Base-by-base conservation (phyloP, 2,329 filamentous ascomycete genomes). In the Aspergillus pseudoviridinutans region DNA sequence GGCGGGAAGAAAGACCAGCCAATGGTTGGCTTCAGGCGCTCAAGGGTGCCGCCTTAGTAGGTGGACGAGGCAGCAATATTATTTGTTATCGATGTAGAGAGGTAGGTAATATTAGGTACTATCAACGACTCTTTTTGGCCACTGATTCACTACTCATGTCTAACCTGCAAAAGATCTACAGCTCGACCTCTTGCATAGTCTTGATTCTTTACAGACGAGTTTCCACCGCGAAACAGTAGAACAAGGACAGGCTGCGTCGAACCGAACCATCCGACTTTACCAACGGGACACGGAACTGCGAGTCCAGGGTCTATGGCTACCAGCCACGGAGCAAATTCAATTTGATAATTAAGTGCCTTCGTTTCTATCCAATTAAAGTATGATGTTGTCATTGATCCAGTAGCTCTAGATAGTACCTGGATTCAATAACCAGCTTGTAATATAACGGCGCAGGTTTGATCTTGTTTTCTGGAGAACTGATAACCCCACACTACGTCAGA, bases 1-100 rank as follows among this genome's bases (percentile, higher is more conserved):
- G 49, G 54, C 50, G 54, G 54, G 38, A 52, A 46, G 51, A 52
- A 50, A 25, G 29, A 52, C 54, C 54, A 42, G 35, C 51, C 35
- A 53, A 41, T 53, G 10, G 4, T 46, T 24, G 20, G 42, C 22
- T 10, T 46, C 42, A 46, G 42, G 22, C 22, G 42, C 8, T 46
- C 42, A 24, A 20, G 42, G 22, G 22, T 20, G 22, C 22, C 20
- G 22, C 14, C 32, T 38, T 38, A 38, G 14, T 6, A 38, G 32
- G 14, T 32, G 32, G 14, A 38, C 14, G 14, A 38, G 32, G 32
- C 32, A 38, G 32, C 32, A 38, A 38, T 7, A 35, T 35, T 35
- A 14, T 35, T 35, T 32, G 12, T 32, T 14, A 14, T 14, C 4
- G 12, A 17, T 6, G 12, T 6, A 35, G 28, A 29, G 10, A 29